Base-by-base conservation (phyloP, 2,329 filamentous ascomycete species). In the Exophiala sp. region DNA sequence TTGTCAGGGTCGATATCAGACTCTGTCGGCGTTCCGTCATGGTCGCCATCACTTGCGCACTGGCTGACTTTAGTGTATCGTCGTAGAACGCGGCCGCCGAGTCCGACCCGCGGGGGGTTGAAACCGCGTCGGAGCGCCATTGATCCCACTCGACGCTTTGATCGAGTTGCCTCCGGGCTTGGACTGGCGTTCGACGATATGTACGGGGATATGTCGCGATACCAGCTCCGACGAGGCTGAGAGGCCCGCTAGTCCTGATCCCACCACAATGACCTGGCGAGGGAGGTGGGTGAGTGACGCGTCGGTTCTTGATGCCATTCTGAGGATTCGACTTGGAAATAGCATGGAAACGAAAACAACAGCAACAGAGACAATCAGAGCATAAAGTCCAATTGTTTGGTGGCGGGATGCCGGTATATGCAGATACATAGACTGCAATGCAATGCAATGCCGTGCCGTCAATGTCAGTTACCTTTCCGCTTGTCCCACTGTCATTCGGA, bases 91-190 rank as follows among this genome's bases (percentile, higher is more conserved):
- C 37, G 9, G 60, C 46, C 2, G 60, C 65, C 9, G 64, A 63
- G 30, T 56, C 53, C 10, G 46, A 53, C 3, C 43, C 47, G n/a
- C n/a, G 0, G 42, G 24, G 4, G n/a, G 22, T 61, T 85, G 81
- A 54, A 77, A 82, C 2, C 68, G 70, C 0, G 81, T 83, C 0
- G 73, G 73, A 0, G 79, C 79, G 5, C 79, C 81, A 56, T 82
- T 83, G 64, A 84, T 84, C 0, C 80, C 81, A 0, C 80, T 83
- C 0, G 80, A 83, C 0, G 81, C 81, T 65, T 84, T 84, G 65
- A 84, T 82, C 59, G 74, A 79, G 60, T 84, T 83, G 1, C 80
- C 80, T 29, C 81, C 81, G 0, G 80, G 78, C 59, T 80, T 81
- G 2, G 73, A 61, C 0, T 74, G 73, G 16, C 79, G 76, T 50